These are phyloP conservation scores for Blastocystis sp. DNA, from an alignment of 352 stramenopile genomes.

Conservation along the genomic window DNA sequence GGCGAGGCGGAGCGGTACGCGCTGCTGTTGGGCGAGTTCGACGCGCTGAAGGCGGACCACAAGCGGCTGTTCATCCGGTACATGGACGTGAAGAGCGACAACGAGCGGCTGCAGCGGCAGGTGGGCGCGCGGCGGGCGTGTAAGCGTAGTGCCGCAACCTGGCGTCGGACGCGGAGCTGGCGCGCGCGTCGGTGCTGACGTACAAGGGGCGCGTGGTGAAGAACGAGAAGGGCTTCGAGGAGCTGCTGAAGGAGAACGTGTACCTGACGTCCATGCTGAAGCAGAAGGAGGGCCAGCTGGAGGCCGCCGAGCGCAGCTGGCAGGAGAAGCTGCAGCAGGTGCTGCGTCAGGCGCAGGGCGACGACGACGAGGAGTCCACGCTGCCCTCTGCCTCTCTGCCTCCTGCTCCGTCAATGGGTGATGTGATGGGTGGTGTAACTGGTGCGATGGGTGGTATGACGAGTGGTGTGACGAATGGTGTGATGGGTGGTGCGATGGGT, in stretches of 20 bases:
- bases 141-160: slow-evolving; percentile 21
- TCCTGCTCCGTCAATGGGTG: background rate
- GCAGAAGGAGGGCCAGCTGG: slow-evolving; percentile 63
- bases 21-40: slow-evolving; percentile 21
- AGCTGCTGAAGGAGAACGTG: slow-evolving; percentile 56
- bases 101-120: slow-evolving; percentile 44
- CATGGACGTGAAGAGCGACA: slow-evolving; percentile 40
- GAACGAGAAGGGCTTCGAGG: slow-evolving; percentile 31
- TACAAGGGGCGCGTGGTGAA: slow-evolving; percentile 29
- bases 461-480: background rate
- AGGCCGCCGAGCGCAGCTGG: slow-evolving; percentile 24
- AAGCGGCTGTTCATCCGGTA: slow-evolving; percentile 33
- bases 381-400: background rate
- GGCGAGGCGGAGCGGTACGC: slow-evolving; percentile 28
- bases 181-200: slow-evolving; percentile 40
- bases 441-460: background rate
- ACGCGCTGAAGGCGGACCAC: slow-evolving; percentile 20
- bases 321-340: slow-evolving; percentile 36
- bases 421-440: background rate
- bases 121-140: background rate
- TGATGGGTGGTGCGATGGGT: background rate
- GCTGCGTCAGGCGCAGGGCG: slow-evolving; percentile 5
- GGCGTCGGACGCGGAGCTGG: slow-evolving; percentile 45
- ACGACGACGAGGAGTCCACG: slow-evolving; percentile 15
- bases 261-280: slow-evolving; percentile 55